A percentile compares a stretch with the other conserved stretches of the same genome.
These are phyloP conservation scores for Podospora appendiculata DNA, from an alignment of 495 filamentous ascomycete species.

Conservation along the genomic window DNA sequence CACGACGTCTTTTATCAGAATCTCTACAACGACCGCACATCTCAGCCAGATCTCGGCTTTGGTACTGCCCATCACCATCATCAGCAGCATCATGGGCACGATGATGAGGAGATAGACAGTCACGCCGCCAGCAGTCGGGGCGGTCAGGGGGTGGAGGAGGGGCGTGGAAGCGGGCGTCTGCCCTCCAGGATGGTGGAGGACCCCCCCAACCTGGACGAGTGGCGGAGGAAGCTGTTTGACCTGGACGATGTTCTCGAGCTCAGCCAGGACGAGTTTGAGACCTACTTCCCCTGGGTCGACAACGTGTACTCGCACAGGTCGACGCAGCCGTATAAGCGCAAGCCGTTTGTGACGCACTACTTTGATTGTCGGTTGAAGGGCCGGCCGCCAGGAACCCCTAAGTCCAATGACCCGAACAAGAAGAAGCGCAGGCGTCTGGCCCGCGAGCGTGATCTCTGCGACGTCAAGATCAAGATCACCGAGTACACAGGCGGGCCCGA, in stretches of 20 bases:
- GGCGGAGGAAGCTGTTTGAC: slow-evolving; percentile 71
- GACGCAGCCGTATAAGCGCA: slow-evolving; percentile 78
- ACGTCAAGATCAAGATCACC: slow-evolving; percentile 90
- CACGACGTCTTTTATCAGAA: no score
- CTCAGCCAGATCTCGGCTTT: no score
- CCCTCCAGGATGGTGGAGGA: slow-evolving; percentile 52
- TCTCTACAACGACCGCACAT: no score
- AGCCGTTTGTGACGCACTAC: slow-evolving; percentile 77
- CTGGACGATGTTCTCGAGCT: slow-evolving; percentile 67
- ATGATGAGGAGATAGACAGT: background rate
- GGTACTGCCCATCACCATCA: background rate
- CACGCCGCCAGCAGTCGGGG: background rate
- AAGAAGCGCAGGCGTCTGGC: slow-evolving; percentile 81
- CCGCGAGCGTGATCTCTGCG: slow-evolving; percentile 71
- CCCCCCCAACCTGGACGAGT: slow-evolving; percentile 62
- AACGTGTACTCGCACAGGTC: slow-evolving; percentile 90
- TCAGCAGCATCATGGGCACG: background rate
- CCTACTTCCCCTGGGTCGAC: slow-evolving; percentile 84
- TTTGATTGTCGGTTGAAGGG: slow-evolving; percentile 90
- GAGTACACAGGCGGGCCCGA: slow-evolving; percentile 57
- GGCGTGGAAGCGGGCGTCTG: slow-evolving; percentile 24
- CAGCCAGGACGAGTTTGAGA: slow-evolving; percentile 79
- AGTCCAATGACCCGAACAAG: slow-evolving; percentile 78
- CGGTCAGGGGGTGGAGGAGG: slow-evolving; percentile 6
- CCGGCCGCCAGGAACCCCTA: slow-evolving; percentile 72